Conservation (phyloP, 148 eudicot genomes). For the Rhododendron simsii region DNA sequence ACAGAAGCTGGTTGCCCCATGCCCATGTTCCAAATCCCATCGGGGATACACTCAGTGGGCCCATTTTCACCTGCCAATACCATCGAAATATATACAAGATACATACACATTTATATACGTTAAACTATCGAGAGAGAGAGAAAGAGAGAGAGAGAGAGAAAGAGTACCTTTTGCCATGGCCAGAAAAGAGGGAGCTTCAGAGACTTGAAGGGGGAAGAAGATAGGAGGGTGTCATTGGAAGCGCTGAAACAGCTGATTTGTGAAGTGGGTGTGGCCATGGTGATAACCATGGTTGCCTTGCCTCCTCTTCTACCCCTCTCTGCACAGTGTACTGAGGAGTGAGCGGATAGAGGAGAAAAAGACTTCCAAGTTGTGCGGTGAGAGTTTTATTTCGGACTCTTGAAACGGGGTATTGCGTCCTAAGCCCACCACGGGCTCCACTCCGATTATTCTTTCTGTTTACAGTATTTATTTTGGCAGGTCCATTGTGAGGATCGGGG, state of each 20-base stretch:
- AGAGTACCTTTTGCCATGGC: slow-evolving; percentile 80
- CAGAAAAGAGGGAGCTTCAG: slow-evolving; percentile 69
- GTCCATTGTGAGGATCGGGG: not conserved
- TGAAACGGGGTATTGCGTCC: too few relatives aligned
- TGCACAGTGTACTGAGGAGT: not conserved
- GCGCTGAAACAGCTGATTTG: slow-evolving; percentile 26
- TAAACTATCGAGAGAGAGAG: not conserved
- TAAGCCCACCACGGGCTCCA: too few relatives aligned
- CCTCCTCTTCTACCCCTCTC: not conserved
- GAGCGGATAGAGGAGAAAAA: not conserved
- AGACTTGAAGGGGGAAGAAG: slow-evolving; percentile 28
- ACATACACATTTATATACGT: not conserved
- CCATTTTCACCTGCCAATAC: slow-evolving; percentile 58
- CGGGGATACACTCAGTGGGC: slow-evolving; percentile 71
- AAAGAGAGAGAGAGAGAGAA: not conserved
- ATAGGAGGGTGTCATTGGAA: slow-evolving; percentile 19
- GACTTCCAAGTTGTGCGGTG: not conserved
- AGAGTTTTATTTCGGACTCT: too few relatives aligned
- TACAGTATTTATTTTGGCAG: not conserved
- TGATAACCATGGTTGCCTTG: slow-evolving; percentile 16
- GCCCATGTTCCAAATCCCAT: slow-evolving; percentile 99
- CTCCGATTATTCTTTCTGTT: not conserved
- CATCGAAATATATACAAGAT: not conserved
- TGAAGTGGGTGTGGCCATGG: slow-evolving; percentile 18
- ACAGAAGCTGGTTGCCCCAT: slow-evolving; percentile 91